Evolutionary conservation across 495 filamentous ascomycete genomes (phyloP).

Genomic region (Aspergillus sclerotioniger): DNA sequence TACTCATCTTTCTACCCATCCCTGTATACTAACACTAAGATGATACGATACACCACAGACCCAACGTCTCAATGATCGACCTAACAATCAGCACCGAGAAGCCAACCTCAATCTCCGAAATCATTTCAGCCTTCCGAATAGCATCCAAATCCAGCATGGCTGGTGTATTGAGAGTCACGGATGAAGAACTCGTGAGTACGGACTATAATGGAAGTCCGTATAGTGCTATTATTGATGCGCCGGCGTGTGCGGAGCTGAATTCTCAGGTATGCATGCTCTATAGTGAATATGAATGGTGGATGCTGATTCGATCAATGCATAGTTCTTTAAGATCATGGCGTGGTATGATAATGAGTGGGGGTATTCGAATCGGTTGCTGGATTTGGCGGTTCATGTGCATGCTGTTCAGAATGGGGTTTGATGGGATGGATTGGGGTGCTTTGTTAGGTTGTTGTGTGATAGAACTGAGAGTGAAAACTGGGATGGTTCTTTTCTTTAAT

Average conservation of each 20-base stretch:
- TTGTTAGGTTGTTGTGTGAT: too few relatives aligned
- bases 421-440: too few relatives aligned
- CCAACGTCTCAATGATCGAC: slow-evolving; percentile 40
- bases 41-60: slow-evolving; percentile 25
- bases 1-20: neutral
- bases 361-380: slow-evolving; percentile 35
- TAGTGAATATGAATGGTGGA: slow-evolving; percentile 14
- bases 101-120: slow-evolving; percentile 32
- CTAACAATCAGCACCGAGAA: slow-evolving; percentile 33
- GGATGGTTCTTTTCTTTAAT: too few relatives aligned
- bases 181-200: slow-evolving; percentile 34
- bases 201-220: slow-evolving; percentile 34
- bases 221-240: slow-evolving; percentile 33
- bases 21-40: slow-evolving; percentile 6
- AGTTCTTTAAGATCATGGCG: slow-evolving; percentile 41
- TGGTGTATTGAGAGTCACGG: slow-evolving; percentile 30
- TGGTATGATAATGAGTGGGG: slow-evolving; percentile 43
- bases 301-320: neutral
- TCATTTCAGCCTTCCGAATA: slow-evolving; percentile 30
- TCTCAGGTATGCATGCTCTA: slow-evolving; percentile 22
- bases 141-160: slow-evolving; percentile 29
- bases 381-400: slow-evolving; percentile 31
- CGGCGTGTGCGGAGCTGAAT: slow-evolving; percentile 32
- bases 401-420: too few relatives aligned
- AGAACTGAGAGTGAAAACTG: too few relatives aligned